Percentiles rank a stretch among this genome's conserved stretches.
phyloP scores from a whole-genome alignment of 805 yeast genomes.

The Nakazawaea anatomiae region DNA sequence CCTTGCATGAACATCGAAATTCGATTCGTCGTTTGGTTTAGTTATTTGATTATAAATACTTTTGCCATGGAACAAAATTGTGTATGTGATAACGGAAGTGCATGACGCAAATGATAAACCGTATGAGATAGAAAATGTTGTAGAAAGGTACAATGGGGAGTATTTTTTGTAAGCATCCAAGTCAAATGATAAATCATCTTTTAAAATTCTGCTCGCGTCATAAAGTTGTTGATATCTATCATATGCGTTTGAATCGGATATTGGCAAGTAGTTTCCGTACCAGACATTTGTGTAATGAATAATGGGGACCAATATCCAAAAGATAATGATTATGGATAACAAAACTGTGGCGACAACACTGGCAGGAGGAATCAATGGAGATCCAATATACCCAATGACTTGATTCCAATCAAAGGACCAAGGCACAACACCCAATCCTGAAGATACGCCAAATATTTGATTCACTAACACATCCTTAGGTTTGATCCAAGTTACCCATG shows the following conservation, averaged over 20 bases:
- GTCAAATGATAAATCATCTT: conserved; percentile 35
- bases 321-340: conserved; percentile 41
- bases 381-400: conserved; percentile 36
- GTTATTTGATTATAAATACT: conserved; percentile 41
- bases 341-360: conserved; percentile 37
- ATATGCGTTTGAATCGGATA: conserved; percentile 41
- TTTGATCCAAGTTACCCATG: conserved; percentile 64
- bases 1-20: conserved; percentile 30
- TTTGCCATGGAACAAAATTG: conserved; percentile 49
- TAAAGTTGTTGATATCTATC: conserved; percentile 47
- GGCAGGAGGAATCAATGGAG: conserved; percentile 62
- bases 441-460: conserved; percentile 55
- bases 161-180: conserved; percentile 44
- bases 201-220: conserved; percentile 43
- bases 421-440: conserved; percentile 64
- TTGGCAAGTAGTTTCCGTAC: conserved; percentile 57
- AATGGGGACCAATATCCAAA: conserved; percentile 50
- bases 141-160: conserved; percentile 59
- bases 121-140: conserved; percentile 54
- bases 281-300: conserved; percentile 48
- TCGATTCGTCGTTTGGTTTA: conserved; percentile 22
- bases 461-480: conserved; percentile 55
- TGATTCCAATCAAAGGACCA: conserved; percentile 67
- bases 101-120: conserved; percentile 62
- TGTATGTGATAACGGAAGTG: conserved; percentile 54